Evolutionary conservation across 2,329 filamentous ascomycete genomes (phyloP).

Genomic region (Colletotrichum tofieldiae): DNA sequence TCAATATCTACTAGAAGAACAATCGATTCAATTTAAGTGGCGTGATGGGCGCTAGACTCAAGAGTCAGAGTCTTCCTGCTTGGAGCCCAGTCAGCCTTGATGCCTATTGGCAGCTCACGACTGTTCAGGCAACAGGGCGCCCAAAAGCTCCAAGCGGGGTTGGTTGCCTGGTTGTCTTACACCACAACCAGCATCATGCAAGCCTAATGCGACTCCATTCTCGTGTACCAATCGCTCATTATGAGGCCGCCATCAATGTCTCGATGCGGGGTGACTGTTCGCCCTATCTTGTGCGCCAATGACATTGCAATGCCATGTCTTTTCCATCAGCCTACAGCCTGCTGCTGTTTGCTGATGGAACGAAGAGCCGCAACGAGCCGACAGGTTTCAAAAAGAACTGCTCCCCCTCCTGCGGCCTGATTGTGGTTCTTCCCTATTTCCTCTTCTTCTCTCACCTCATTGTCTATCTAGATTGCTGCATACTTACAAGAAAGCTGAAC

Average conservation of each 20-base stretch:
- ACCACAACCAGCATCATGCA: conserved; percentile 24
- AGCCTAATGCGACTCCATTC: conserved; percentile 5
- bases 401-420: background rate
- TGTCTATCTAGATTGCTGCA: background rate
- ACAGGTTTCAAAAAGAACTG: conserved; percentile 4
- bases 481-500: background rate
- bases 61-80: conserved; percentile 1
- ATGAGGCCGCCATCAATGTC: background rate
- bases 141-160: conserved; percentile 14
- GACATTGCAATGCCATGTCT: background rate
- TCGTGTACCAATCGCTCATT: conserved; percentile 21
- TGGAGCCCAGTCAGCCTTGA: conserved; percentile 25
- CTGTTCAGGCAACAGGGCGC: conserved; percentile 29
- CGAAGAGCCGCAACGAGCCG: conserved; percentile 18
- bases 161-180: conserved; percentile 30
- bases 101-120: conserved; percentile 13
- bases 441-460: background rate
- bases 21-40: background rate
- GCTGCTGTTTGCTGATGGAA: background rate
- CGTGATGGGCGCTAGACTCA: background rate
- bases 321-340: conserved; percentile 4
- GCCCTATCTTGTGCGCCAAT: conserved; percentile 24
- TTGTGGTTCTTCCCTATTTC: background rate
- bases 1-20: background rate
- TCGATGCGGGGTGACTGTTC: conserved; percentile 20